Conservation (phyloP, 768 basidiomycete species). For the Leccinum longicurvipes region DNA sequence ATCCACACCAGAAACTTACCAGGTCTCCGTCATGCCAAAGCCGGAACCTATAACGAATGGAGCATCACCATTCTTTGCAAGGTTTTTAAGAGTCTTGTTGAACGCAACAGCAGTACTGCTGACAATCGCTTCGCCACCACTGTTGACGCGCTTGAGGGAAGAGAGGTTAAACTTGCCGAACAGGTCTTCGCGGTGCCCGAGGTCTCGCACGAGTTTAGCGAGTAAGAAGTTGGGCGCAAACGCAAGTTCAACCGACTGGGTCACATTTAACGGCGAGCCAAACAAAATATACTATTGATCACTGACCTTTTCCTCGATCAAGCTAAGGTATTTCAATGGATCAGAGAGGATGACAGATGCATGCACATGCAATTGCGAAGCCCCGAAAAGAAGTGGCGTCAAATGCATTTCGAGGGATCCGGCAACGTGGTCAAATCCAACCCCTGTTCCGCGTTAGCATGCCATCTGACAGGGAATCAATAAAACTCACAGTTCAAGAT, state of each 20-base stretch:
- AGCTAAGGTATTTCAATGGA: conserved; percentile 1
- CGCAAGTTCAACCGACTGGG: neutral
- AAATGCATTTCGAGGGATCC: conserved; percentile 38
- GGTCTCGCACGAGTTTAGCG: neutral
- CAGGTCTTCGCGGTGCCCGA: conserved; percentile 10
- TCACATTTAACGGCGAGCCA: neutral
- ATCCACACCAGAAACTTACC: neutral
- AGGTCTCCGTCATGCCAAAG: conserved; percentile 18
- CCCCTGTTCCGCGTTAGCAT: conserved; percentile 16
- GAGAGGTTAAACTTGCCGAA: conserved; percentile 29
- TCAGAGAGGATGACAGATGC: conserved; percentile 15
- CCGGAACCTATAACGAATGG: conserved; percentile 28
- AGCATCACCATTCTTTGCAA: conserved; percentile 10
- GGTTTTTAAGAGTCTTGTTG: neutral
- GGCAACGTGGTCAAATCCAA: conserved; percentile 42
- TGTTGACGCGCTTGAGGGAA: neutral
- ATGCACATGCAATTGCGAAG: conserved; percentile 14
- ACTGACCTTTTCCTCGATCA: neutral
- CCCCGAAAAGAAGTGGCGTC: conserved; percentile 29
- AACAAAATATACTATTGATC: neutral
- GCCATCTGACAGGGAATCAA: neutral
- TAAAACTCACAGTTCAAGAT: conserved; percentile 32
- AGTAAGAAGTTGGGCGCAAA: neutral
- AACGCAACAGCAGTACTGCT: neutral
- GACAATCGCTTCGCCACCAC: neutral